phyloP scores from a whole-genome alignment of 2,329 filamentous ascomycete species.

The Talaromyces sp. region DNA sequence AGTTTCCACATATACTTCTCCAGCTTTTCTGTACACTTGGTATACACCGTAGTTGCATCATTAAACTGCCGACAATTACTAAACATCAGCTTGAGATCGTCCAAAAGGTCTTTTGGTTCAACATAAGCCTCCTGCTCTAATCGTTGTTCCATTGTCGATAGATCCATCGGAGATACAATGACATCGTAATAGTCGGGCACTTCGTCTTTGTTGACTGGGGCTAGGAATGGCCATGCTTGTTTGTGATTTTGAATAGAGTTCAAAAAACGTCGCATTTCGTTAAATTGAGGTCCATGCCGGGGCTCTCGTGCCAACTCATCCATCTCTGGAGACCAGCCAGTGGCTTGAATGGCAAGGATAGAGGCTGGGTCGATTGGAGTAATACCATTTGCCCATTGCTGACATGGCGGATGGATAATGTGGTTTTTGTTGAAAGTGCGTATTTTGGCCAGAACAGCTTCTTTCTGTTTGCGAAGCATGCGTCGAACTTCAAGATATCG shows the following conservation, averaged over 20 bases:
- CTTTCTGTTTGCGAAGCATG: slow-evolving; percentile 96
- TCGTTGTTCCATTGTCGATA: slow-evolving; percentile 90
- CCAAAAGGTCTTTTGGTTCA: slow-evolving; percentile 85
- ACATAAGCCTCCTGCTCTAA: slow-evolving; percentile 89
- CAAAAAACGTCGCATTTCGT: slow-evolving; percentile 82
- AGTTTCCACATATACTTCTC: slow-evolving; percentile 94
- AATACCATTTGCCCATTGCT: slow-evolving; percentile 73
- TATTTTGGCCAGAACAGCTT: slow-evolving; percentile 90
- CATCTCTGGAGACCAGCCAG: slow-evolving; percentile 96
- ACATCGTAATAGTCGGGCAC: slow-evolving; percentile 97
- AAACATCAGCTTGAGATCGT: slow-evolving; percentile 81
- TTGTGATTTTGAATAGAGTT: slow-evolving; percentile 93
- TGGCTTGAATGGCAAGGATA: slow-evolving; percentile 81
- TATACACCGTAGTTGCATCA: slow-evolving; percentile 88
- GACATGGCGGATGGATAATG: slow-evolving; percentile 76
- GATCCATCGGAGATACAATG: slow-evolving; percentile 94
- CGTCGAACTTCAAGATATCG: slow-evolving; percentile 87
- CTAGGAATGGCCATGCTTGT: slow-evolving; percentile 88
- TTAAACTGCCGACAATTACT: slow-evolving; percentile 96
- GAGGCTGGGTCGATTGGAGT: slow-evolving; percentile 74
- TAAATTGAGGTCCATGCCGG: slow-evolving; percentile 92
- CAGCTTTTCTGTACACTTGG: slow-evolving; percentile 87
- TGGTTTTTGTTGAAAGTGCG: slow-evolving; percentile 84
- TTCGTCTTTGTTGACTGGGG: slow-evolving; percentile 89
- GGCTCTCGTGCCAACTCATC: slow-evolving; percentile 92